Evolutionary conservation across 192 early-diverging fungal genomes (phyloP), one percentile per base, ranked within the genome.

Genomic region (Coemansia sp.): DNA sequence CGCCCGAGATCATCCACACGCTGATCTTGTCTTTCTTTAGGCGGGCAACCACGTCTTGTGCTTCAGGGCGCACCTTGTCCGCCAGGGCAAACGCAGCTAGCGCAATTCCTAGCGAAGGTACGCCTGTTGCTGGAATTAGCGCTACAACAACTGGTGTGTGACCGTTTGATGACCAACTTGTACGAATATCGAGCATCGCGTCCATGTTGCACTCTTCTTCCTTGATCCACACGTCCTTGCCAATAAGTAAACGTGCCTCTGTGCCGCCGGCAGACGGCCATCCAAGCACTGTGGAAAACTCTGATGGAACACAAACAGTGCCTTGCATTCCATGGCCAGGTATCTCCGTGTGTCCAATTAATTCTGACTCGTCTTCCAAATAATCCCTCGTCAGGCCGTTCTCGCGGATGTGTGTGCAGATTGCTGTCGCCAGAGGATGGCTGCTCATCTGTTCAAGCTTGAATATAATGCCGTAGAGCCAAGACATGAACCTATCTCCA

Each of bases 1-100:
- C 97, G 7, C 95, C 97, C 0, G 97, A 97, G 8, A 97, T 88
- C 92, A 99, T 96, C 26, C 88, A 88, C 32, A 93, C 90, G 26
- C 87, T 76, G 57, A 95, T 88, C 2, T 93, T 92, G 85, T 94
- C 89, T 32, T 69, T 49, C 48, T 87, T 74, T 42, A 99, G 84
- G 16, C 84, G 86, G 8, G 77, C 74, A 1, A 99, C 89, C 0
- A 92, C 90, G 22, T 83, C 74, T 11, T 74, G 79, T 4, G 95
- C 86, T 66, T 95, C 93, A 4, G 95, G 93, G 22, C 93, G 93
- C 61, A 95, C 74, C 5, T 74, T 77, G 76, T 99, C 97, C 3
- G 94, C 87, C 18, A 99, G 83, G 0, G 93, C 92, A 63, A 93
- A 85, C 26, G 86, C 83, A 4, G 90, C 88, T 1, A 86, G 67